phyloP scores from a whole-genome alignment of 495 filamentous ascomycete species.

The Trichoderma asperelloides region DNA sequence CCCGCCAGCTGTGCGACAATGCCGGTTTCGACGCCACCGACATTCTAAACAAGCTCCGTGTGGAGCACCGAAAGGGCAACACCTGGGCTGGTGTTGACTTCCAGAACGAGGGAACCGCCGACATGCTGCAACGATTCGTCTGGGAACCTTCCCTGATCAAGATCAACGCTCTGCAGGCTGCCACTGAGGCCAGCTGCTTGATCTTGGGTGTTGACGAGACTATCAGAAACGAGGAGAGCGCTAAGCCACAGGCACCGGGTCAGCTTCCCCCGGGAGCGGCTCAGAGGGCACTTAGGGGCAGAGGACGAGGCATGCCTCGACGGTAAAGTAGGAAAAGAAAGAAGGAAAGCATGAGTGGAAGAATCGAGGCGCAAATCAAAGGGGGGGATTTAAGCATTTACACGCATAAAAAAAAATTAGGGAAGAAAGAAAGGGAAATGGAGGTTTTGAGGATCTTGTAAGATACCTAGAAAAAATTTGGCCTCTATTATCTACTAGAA shows the following conservation, averaged over 20 bases:
- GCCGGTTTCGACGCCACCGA: slow-evolving; percentile 97
- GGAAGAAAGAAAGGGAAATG: slow-evolving; percentile 5
- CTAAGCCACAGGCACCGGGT: slow-evolving; percentile 66
- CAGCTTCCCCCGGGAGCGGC: slow-evolving; percentile 85
- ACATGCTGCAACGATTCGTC: slow-evolving; percentile 90
- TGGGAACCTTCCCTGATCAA: slow-evolving; percentile 97
- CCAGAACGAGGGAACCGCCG: slow-evolving; percentile 75
- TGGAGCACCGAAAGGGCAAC: slow-evolving; percentile 86
- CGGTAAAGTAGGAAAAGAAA: slow-evolving; percentile 36
- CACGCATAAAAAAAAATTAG: slow-evolving; percentile 5
- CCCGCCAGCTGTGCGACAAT: slow-evolving; percentile 94
- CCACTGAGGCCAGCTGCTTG: slow-evolving; percentile 88
- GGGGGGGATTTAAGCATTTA: not conserved
- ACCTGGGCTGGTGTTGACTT: slow-evolving; percentile 97
- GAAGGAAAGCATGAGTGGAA: slow-evolving; percentile 1
- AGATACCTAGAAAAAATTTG: slow-evolving; percentile 10
- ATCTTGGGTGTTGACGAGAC: slow-evolving; percentile 97
- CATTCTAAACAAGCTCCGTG: slow-evolving; percentile 86
- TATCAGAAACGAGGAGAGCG: slow-evolving; percentile 90
- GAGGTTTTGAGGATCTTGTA: slow-evolving; percentile 7
- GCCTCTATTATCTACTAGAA: slow-evolving; percentile 8
- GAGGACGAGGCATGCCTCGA: slow-evolving; percentile 84
- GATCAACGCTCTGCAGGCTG: slow-evolving; percentile 94
- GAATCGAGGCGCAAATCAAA: not conserved
- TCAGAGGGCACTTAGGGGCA: slow-evolving; percentile 74